These are phyloP conservation scores for Ichthyophthirius multifiliis DNA, from an alignment of 169 alveolate genomes.

Conservation along the genomic window DNA sequence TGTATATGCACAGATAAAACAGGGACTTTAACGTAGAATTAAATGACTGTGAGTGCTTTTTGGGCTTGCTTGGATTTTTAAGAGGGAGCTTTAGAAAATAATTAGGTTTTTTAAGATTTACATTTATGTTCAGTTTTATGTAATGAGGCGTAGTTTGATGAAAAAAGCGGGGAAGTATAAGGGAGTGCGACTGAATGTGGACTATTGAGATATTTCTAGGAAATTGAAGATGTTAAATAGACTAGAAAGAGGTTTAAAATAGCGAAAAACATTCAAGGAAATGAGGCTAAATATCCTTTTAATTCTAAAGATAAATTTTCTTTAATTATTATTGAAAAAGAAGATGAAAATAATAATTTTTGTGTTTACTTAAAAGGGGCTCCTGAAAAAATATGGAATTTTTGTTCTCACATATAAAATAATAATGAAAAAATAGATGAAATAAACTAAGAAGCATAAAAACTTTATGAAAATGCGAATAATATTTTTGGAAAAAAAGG, in stretches of 20 bases:
- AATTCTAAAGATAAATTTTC: conserved; percentile 27
- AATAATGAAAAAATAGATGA: conserved; percentile 12
- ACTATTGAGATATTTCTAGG: conserved; percentile 72
- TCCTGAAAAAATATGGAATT: conserved; percentile 48
- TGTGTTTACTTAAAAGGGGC: conserved; percentile 47
- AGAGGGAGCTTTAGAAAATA: too few species aligned
- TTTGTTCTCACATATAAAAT: background rate
- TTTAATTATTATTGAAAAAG: conserved; percentile 2
- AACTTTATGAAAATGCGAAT: conserved; percentile 29
- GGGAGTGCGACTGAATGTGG: conserved; percentile 88
- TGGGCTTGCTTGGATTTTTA: too few species aligned
- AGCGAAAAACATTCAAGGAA: background rate
- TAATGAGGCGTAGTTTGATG: too few species aligned
- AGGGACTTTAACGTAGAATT: too few species aligned
- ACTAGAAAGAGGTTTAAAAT: background rate
- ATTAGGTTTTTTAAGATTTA: too few species aligned
- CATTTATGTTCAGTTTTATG: too few species aligned
- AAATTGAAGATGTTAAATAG: conserved; percentile 43
- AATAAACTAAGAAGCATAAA: background rate
- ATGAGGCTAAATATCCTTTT: conserved; percentile 21
- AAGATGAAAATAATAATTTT: background rate
- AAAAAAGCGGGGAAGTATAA: too few species aligned
- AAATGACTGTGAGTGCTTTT: too few species aligned
- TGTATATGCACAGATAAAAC: conserved; percentile 89
- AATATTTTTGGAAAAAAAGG: conserved; percentile 40